Evolutionary conservation across 2,329 filamentous ascomycete species (phyloP), one percentile per base, ranked within the genome.

Genomic region (Pestalotiopsis sp.): DNA sequence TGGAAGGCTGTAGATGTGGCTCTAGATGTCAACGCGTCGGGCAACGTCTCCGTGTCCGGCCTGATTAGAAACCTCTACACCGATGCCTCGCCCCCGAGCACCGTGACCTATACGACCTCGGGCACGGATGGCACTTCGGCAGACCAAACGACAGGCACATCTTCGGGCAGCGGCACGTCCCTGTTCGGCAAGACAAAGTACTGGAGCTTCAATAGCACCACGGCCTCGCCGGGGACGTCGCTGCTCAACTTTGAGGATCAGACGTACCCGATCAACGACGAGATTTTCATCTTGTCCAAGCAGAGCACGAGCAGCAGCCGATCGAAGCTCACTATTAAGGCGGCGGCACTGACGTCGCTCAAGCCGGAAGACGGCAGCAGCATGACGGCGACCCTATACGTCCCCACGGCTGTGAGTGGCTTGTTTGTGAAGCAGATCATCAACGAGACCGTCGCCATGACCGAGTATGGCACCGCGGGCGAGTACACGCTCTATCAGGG

Each of bases 1-100:
- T 65, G 62, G 62, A 65, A 65, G 41, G 62, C 62, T 14, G 62
- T 65, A 20, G 41, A 65, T 23, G 13, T 65, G 23, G 62, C 38
- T 6, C 11, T 52, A 11, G 62, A 65, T 31, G 17, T 65, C 12
- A 36, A 65, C 13, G 27, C n/a, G 3, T 17, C 38, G 23, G 62
- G 62, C 23, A 65, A 27, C 9, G 62, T 65, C 4, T 65, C 62
- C 12, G 62, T 65, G 12, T 65, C 62, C 1, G 62, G 62, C 23
- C n/a, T 52, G 40, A 65, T 65, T 3, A 52, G 62, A 52, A 65
- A 65, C 62, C 27, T 65, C 38, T 65, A 65, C 40, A 36, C 38
- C 41, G 12, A 9, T 4, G 11, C 23, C 17, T 65, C 62, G 41
- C 41, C 62, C 11, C 62, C 62, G n/a, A 41, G 25, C 23, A 65